Conservation (phyloP, 2,329 filamentous ascomycete genomes). For the Aciculosporium take region DNA sequence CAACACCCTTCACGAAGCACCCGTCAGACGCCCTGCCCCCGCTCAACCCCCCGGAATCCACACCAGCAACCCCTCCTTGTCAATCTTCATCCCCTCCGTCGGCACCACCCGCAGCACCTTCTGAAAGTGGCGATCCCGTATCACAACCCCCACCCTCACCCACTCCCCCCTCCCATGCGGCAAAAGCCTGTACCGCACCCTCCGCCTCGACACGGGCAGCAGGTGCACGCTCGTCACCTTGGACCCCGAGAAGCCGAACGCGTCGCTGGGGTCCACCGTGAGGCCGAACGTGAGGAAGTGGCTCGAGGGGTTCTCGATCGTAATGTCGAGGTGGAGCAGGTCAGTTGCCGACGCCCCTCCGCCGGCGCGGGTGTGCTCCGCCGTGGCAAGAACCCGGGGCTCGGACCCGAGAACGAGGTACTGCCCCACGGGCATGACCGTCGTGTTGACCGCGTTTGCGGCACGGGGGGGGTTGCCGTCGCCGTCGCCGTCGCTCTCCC, state of each 20-base stretch:
- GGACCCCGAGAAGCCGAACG: constrained; percentile 83
- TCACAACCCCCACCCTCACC: constrained; percentile 58
- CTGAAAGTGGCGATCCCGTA: constrained; percentile 85
- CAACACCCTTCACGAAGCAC: too few species aligned
- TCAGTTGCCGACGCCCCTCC: constrained; percentile 12
- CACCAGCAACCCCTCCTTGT: constrained; percentile 48
- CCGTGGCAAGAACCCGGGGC: constrained; percentile 62
- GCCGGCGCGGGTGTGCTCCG: constrained; percentile 26
- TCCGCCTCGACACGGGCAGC: constrained; percentile 64
- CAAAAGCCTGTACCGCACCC: constrained; percentile 59
- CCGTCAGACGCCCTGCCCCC: constrained; percentile 9
- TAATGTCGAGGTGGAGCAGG: constrained; percentile 38
- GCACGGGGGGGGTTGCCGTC: too few species aligned
- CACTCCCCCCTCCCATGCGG: constrained; percentile 52
- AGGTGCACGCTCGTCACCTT: constrained; percentile 71
- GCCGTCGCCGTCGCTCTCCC: constrained; percentile 1
- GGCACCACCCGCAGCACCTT: constrained; percentile 73
- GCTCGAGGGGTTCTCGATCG: constrained; percentile 83
- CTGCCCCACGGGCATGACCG: constrained; percentile 61
- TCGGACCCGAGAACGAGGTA: constrained; percentile 72
- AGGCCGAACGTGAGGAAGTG: constrained; percentile 92
- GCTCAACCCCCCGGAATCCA: constrained; percentile 35
- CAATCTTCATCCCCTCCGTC: constrained; percentile 55
- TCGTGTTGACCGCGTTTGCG: constrained; percentile 35
- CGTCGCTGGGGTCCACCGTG: constrained; percentile 79